Evolutionary conservation across 2,329 filamentous ascomycete genomes (phyloP), one percentile per base, ranked within the genome.

Genomic region (Cladorrhinum sp.): DNA sequence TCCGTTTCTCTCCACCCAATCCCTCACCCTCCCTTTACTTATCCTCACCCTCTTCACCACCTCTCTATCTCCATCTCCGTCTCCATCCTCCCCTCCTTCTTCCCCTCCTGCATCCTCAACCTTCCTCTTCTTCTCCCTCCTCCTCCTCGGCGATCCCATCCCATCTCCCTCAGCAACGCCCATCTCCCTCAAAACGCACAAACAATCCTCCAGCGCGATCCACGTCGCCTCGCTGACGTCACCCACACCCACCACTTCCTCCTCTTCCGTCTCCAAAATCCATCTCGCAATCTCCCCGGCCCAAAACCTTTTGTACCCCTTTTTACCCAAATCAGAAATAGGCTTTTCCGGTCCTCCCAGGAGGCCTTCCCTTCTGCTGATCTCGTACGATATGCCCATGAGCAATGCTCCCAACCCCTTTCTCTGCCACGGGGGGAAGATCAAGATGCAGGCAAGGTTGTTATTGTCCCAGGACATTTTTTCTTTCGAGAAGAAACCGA

Each of bases 401-500:
- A 99, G 81, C 55, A 98, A 78, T 56, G 91, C 87, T 0, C 95
- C 95, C 0, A 98, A 82, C 1, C 94, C 92, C 66, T 92, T 92
- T 65, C 90, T 88, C 75, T 98, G 94, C 86, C 94, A 98, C 0
- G 95, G 95, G 1, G 95, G 95, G 71, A 98, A 98, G 16, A 98
- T 85, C 6, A 98, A 81, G 68, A 99, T 99, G 73, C 95, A 99
- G 1, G 95, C 95, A 4, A 99, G 82, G 67, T 98, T 99, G 75
- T 99, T 98, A 70, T 94, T 93, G 71, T 99, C 95, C 94, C 95
- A 99, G 2, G 92, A 96, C 81, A 97, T 90, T 74, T 98, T 98
- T 75, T 99, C 95, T 73, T 99, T 98, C 65, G 91, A 96, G 79
- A 98, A 99, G 82, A 98, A 98, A n/a, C 95, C 95, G 1, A 94